Evolutionary conservation across 805 yeast species (phyloP), one percentile per base, ranked within the genome.

Genomic region (Zygosaccharomyces bailii): DNA sequence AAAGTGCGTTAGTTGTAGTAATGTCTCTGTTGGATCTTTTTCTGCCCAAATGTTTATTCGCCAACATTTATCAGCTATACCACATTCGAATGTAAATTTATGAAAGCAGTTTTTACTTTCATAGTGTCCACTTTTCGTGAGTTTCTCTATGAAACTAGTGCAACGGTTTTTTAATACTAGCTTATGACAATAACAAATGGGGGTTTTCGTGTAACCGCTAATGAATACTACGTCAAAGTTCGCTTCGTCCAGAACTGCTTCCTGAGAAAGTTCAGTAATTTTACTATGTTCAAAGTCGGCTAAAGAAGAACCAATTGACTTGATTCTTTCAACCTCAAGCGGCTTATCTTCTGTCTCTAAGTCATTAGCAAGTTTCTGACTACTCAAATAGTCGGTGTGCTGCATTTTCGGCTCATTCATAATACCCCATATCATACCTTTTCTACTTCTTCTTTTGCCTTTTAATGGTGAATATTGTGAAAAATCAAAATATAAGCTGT

Each of bases 401-500:
- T 24, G 35, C 33, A 38, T 36, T 27, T 21, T 39, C 17, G 39
- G n/a, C 13, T 35, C 33, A 24, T 44, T 42, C n/a, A 30, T 20
- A 32, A 39, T 13, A 6, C 42, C 44, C 34, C 42, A 32, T 6
- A 38, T 31, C 13, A 18, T 17, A 24, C 19, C 17, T 11, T 17
- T 19, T 24, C 29, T 10, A 29, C 29, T 39, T 34, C 42, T 39
- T 5, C 10, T 18, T 11, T n/a, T 41, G 5, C 34, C 39, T n/a
- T 13, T 42, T 10, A 78, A 51, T 0, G 81, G 79, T 4, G 86
- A 80, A 32, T 82, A 65, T 33, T 68, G 67, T 6, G 72, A 72
- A 53, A 85, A 69, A 54, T 85, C 89, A 25, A 64, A 61, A 9
- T 70, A 53, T 30, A 84, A 67, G 11, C 70, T 65, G 49, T 78